Evolutionary conservation across 2,329 filamentous ascomycete species (phyloP).

Genomic region (Penicillium sp.): DNA sequence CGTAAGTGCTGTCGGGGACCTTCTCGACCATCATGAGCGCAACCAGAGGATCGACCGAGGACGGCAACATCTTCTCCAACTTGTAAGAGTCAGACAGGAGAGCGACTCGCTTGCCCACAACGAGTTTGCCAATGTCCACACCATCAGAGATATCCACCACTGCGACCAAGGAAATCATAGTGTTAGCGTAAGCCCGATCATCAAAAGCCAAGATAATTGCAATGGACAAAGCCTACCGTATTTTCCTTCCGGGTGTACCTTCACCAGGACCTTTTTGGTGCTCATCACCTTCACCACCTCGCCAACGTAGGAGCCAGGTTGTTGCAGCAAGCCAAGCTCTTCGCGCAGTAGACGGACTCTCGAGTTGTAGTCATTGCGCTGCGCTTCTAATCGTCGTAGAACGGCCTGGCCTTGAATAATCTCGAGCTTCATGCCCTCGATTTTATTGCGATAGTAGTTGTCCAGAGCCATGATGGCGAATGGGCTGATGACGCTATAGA

Average conservation of each 20-base stretch:
- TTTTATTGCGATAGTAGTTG: conserved; percentile 99
- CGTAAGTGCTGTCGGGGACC: conserved; percentile 98
- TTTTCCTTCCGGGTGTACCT: conserved; percentile 99
- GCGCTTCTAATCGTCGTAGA: conserved; percentile 88
- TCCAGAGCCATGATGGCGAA: conserved; percentile 86
- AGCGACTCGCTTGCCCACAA: conserved; percentile 94
- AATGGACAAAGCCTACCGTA: conserved; percentile 65
- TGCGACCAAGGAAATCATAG: conserved; percentile 37
- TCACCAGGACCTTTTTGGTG: conserved; percentile 98
- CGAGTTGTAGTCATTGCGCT: conserved; percentile 99
- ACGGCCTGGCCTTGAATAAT: conserved; percentile 98
- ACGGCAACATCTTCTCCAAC: conserved; percentile 96
- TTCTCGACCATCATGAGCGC: conserved; percentile 99
- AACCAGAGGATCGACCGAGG: conserved; percentile 95
- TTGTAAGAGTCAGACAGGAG: conserved; percentile 97
- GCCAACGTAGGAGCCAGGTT: conserved; percentile 95
- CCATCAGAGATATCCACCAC: conserved; percentile 94
- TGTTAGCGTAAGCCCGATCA: neutral
- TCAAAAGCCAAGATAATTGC: neutral
- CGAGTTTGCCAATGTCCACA: conserved; percentile 94
- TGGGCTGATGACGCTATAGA: conserved; percentile 24
- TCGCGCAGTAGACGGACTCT: conserved; percentile 90
- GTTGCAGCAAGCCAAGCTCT: conserved; percentile 91
- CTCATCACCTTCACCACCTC: conserved; percentile 99
- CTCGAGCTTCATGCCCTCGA: conserved; percentile 99